Evolutionary conservation across 345 rosid genomes (phyloP), one percentile per base, ranked within the genome.

Genomic region (Psidium guajava): DNA sequence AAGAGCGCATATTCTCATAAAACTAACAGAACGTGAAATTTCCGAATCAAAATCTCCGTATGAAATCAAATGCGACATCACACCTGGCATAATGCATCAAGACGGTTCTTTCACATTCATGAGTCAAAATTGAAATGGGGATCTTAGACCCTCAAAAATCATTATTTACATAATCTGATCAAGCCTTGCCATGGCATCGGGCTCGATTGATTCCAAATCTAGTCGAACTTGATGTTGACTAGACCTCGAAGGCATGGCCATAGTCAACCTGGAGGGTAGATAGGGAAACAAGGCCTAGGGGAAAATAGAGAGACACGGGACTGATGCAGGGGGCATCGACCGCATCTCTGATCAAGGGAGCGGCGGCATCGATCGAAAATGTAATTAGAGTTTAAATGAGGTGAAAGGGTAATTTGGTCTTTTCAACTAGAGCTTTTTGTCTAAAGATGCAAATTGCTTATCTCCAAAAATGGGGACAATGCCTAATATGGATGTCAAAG

Each of bases 21-120:
- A 14, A 27, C 3, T 61, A 21, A 10, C 21, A 36, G 21, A 1
- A 0, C 15, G 42, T n/a, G n/a, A n/a, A 58, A 58, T 6, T 28
- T 61, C 1, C 0, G 5, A 28, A 27, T 28, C 8, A 4, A 28
- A 28, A 14, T 61, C 11, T 14, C 9, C 5, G 1, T 27, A 6
- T 27, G 10, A 27, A 28, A 61, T 14, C 16, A 14, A 13, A 27
- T 0, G 9, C 0, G 8, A 2, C 27, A 4, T 10, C 13, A 56
- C 21, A 9, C 5, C 10, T 10, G 28, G 8, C 16, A n/a, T 5
- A 1, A 11, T 58, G 11, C 32, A 58, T 25, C 0, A 0, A 0
- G 3, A 1, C 0, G 1, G 3, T n/a, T 59, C 2, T 14, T 28
- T 61, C 10, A 0, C 28, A 20, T 27, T 4, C 27, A 6, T 6